Percentiles rank a stretch among this genome's conserved stretches.
phyloP scores from a whole-genome alignment of 805 yeast species.

The Huiozyma naganishii region DNA sequence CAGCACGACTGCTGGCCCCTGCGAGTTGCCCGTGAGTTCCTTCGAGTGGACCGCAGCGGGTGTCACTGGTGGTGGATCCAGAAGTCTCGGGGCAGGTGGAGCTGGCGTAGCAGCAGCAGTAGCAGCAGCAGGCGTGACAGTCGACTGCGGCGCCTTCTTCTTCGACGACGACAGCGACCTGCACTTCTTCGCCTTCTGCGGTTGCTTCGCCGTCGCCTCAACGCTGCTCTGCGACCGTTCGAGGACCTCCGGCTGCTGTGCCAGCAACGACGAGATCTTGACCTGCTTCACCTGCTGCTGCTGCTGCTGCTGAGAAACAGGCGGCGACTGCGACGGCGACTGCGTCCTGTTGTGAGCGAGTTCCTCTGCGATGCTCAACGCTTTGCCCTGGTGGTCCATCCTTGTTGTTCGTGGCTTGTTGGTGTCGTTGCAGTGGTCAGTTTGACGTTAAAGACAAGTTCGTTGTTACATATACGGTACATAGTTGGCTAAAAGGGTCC shows the following conservation, averaged over 20 bases:
- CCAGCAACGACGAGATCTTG: slow-evolving; percentile 11
- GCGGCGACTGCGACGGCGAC: background rate
- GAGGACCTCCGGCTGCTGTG: too few relatives aligned
- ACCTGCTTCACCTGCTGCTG: slow-evolving; percentile 6
- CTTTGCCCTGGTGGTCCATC: slow-evolving; percentile 1
- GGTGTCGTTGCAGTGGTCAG: background rate
- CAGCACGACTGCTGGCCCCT: slow-evolving; percentile 12
- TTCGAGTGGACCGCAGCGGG: background rate
- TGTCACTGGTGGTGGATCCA: background rate
- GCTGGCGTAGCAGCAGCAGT: background rate
- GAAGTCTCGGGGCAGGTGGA: background rate
- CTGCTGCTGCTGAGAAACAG: background rate
- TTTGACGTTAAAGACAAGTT: too few relatives aligned
- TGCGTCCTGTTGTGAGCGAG: slow-evolving; percentile 23
- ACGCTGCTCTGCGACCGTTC: background rate
- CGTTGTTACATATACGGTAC: too few relatives aligned
- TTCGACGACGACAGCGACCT: background rate
- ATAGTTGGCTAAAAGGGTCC: too few relatives aligned
- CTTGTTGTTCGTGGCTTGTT: background rate
- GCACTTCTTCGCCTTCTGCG: too few relatives aligned
- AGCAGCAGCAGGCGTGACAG: background rate
- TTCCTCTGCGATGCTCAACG: slow-evolving; percentile 25
- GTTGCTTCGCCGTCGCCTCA: slow-evolving; percentile 4
- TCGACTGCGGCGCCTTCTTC: background rate
- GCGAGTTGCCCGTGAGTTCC: background rate